Evolutionary conservation across 768 basidiomycete genomes (phyloP).

Genomic region (Kondoa subrosea): DNA sequence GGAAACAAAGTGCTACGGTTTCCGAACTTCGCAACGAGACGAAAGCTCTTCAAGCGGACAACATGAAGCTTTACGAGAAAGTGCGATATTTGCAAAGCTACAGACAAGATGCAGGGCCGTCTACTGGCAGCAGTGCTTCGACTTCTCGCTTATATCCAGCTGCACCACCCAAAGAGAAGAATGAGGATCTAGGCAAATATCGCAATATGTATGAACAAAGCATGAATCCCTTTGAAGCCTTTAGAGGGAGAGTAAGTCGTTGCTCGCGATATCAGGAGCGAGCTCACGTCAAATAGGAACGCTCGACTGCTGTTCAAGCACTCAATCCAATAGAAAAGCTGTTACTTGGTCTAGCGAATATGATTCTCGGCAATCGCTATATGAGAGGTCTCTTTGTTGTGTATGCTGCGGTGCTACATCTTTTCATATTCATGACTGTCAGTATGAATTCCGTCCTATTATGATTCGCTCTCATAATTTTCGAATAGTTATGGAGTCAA

Average conservation of each 20-base stretch:
- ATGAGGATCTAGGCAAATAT: constrained; percentile 65
- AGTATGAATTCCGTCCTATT: constrained; percentile 4
- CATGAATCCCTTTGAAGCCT: constrained; percentile 96
- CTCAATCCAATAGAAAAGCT: constrained; percentile 81
- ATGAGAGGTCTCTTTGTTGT: constrained; percentile 76
- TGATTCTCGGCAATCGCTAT: constrained; percentile 72
- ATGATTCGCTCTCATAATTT: background rate
- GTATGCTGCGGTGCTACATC: constrained; percentile 63
- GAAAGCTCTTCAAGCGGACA: constrained; percentile 80
- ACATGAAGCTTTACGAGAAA: constrained; percentile 95
- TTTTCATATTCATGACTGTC: constrained; percentile 46
- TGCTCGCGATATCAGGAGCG: constrained; percentile 3
- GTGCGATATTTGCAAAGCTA: constrained; percentile 98
- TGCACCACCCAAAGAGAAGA: constrained; percentile 18
- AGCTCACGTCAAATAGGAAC: constrained; percentile 42
- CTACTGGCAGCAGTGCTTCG: constrained; percentile 43
- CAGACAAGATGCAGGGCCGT: constrained; percentile 48
- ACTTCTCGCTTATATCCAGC: constrained; percentile 9
- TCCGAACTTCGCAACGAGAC: constrained; percentile 84
- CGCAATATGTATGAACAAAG: constrained; percentile 82
- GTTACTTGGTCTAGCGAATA: constrained; percentile 64
- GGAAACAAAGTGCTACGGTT: constrained; percentile 85
- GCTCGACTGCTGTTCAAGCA: constrained; percentile 75
- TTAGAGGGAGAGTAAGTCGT: constrained; percentile 69
- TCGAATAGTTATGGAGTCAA: background rate